Base-by-base conservation (phyloP, 495 filamentous ascomycete genomes). In the Annulohypoxylon nitens region DNA sequence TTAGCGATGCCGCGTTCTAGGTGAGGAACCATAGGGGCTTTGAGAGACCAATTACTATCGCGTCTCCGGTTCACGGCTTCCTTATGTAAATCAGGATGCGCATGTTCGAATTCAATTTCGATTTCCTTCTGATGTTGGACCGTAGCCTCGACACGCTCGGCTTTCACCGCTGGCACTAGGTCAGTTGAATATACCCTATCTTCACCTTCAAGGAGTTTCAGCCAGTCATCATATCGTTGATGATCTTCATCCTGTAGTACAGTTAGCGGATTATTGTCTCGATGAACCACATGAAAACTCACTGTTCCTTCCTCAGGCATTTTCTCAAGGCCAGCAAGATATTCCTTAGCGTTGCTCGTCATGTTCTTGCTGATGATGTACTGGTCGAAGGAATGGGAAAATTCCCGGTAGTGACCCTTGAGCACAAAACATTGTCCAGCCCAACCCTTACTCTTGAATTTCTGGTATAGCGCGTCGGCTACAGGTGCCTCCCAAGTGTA, bases 391-490 rank as follows among this genome's bases (percentile, higher is more conserved):
- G 81, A 83, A 16, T 75, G 74, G 2, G 81, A 83, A 67, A 86
- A 84, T 61, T 86, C 84, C 51, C 81, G 78, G 67, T 82, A 86
- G 62, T 85, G 84, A 3, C 84, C 84, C 71, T 86, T 86, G 26
- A 86, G 79, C 33, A 86, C 77, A 51, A 84, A 86, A 55, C 80
- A 81, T 41, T 82, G 80, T 2, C 84, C 84, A 6, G 67, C 62
- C 83, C 83, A 86, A 18, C 81, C 81, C 64, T 82, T 82, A 18
- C 69, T 71, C 65, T 73, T 78, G 43, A 85, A 78, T 39, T 82
- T 83, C 51, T 78, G 71, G 53, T 78, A 78, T 6, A 86, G 68
- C 0, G 80, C 78, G 12, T 81, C 80, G 36, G 84, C 84, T 11
- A 78, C 75, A 9, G 83, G 84, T 45, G 83, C 83, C 57, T 86